Conservation (phyloP, 2,329 filamentous ascomycete genomes). For the Anthostomella pinea region DNA sequence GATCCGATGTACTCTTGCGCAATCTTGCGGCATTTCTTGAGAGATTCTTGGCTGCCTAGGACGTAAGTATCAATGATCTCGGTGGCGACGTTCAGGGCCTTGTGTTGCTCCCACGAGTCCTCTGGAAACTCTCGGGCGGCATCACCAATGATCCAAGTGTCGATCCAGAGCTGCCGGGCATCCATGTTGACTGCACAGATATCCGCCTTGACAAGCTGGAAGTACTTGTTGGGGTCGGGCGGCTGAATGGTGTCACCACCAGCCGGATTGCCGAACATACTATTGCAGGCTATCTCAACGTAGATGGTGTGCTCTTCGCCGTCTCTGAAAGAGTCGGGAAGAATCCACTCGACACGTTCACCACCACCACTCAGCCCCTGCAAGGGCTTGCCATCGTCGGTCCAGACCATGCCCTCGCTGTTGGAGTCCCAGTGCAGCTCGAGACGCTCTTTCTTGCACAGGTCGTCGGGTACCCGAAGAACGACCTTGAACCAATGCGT, state of each 20-base stretch:
- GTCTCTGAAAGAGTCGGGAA: constrained; percentile 78
- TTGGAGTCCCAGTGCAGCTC: constrained; percentile 96
- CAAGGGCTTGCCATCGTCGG: constrained; percentile 80
- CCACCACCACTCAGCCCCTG: constrained; percentile 90
- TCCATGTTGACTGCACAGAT: constrained; percentile 88
- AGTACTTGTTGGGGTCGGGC: constrained; percentile 81
- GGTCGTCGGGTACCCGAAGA: constrained; percentile 70
- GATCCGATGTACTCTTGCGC: constrained; percentile 79
- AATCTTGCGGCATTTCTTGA: constrained; percentile 77
- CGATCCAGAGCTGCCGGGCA: constrained; percentile 78
- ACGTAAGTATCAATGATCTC: constrained; percentile 89
- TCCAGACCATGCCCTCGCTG: constrained; percentile 95
- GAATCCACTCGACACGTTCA: constrained; percentile 86
- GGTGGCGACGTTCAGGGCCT: constrained; percentile 79
- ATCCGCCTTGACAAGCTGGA: constrained; percentile 70
- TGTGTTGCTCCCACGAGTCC: constrained; percentile 85
- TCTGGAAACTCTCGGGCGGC: constrained; percentile 86
- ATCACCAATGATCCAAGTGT: constrained; percentile 95
- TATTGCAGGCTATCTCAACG: constrained; percentile 97
- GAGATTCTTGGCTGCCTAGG: constrained; percentile 72
- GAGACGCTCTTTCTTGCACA: constrained; percentile 75
- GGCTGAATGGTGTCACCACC: constrained; percentile 86
- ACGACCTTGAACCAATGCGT: constrained; percentile 95
- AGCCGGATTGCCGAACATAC: constrained; percentile 93
- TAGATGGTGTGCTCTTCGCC: constrained; percentile 88